Percentiles rank a stretch among this genome's conserved stretches.
Conservation (phyloP, 768 basidiomycete species). For the Omphalotus guepiniiformis region DNA sequence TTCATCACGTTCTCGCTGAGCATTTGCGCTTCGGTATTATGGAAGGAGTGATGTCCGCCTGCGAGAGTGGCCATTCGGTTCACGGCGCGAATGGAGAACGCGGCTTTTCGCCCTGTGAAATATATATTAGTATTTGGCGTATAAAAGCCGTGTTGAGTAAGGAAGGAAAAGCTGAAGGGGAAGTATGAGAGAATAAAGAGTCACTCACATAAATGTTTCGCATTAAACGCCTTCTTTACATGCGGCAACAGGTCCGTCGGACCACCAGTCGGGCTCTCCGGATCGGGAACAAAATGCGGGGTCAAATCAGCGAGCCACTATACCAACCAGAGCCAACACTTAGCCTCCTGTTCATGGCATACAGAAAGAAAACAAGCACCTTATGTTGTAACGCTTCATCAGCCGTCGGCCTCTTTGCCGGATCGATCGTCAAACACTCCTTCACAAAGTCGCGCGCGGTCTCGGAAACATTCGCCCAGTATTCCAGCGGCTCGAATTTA, state of each 20-base stretch:
- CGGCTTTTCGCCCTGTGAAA: conserved; percentile 77
- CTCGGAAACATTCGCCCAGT: conserved; percentile 82
- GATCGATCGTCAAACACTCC: conserved; percentile 83
- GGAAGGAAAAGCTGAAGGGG: not conserved
- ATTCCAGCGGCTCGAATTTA: conserved; percentile 75
- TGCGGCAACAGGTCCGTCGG: conserved; percentile 81
- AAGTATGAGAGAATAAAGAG: not conserved
- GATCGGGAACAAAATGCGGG: conserved; percentile 70
- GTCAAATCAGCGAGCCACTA: conserved; percentile 69
- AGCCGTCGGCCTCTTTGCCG: conserved; percentile 74
- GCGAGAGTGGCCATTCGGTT: conserved; percentile 70
- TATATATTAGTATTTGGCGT: conserved; percentile 7
- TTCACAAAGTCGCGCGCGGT: conserved; percentile 82
- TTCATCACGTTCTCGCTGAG: conserved; percentile 57
- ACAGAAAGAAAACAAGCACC: conserved; percentile 23
- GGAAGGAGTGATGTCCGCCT: conserved; percentile 24
- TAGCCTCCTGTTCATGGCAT: not conserved
- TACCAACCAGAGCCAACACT: not conserved
- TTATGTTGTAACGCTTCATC: conserved; percentile 66
- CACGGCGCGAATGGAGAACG: conserved; percentile 81
- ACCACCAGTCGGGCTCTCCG: conserved; percentile 48
- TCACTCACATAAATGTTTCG: conserved; percentile 74
- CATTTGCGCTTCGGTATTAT: conserved; percentile 37
- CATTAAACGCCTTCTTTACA: conserved; percentile 88
- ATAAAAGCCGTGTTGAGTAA: not conserved